Evolutionary conservation across 2,329 filamentous ascomycete species (phyloP), one percentile per base, ranked within the genome.

Genomic region (Arachnopeziza araneosa): DNA sequence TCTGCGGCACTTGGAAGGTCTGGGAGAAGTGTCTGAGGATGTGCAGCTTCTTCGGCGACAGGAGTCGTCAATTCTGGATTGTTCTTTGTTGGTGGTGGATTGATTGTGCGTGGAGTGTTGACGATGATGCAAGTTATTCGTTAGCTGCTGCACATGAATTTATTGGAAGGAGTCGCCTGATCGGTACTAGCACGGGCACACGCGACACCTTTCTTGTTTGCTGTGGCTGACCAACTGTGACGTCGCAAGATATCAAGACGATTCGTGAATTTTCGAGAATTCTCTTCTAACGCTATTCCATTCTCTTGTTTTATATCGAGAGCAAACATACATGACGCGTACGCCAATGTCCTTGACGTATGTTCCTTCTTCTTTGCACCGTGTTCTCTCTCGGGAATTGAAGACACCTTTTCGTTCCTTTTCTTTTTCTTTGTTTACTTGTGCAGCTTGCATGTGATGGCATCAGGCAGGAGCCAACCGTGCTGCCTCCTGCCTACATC

Each of bases 401-500:
- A 7, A 50, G 26, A 12, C 52, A 50, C 36, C 19, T 50, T 30
- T 50, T n/a, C n/a, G n/a, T n/a, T n/a, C n/a, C n/a, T n/a, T 58
- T 54, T 48, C 48, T 59, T 60, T 52, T 23, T 30, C 55, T 60
- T 52, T 17, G 24, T 32, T 32, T 60, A 62, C 50, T 23, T 52
- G 50, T 22, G n/a, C n/a, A n/a, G 10, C 63, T 62, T 51, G 55
- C 66, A 67, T 67, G 66, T 67, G 66, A 67, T 67, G 24, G 57
- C 50, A 57, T 66, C 64, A 66, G 61, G 55, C 59, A n/a, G n/a
- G n/a, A n/a, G n/a, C n/a, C n/a, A 65, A 44, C 36, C 6, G 6
- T 44, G 36, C 50, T 49, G 50, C 60, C 50, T 65, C 55, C 26
- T 60, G 58, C 32, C 50, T 56, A 49, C 57, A 65, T 62, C 63